Conservation (phyloP, 2,329 filamentous ascomycete species). For the Dactylellina parvicollis region DNA sequence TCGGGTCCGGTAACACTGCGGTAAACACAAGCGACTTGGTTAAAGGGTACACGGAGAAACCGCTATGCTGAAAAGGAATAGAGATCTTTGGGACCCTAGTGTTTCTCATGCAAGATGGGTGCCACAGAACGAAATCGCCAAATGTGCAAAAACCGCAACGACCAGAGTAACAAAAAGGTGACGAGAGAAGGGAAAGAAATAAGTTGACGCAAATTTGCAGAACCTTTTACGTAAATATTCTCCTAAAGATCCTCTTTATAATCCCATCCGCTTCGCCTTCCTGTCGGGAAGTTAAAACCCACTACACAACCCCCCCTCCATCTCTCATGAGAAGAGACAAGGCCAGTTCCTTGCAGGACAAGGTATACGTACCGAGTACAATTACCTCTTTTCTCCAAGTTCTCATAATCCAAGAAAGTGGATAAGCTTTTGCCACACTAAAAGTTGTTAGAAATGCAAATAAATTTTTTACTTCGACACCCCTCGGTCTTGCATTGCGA, state of each 20-base stretch:
- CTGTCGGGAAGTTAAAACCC: slow-evolving; percentile 6
- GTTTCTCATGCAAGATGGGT: too few relatives aligned
- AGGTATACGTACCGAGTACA: neutral
- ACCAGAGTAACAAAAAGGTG: neutral
- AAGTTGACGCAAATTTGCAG: neutral
- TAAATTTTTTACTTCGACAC: neutral
- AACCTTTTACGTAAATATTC: slow-evolving; percentile 51
- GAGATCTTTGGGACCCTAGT: neutral
- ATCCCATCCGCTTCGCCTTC: slow-evolving; percentile 14
- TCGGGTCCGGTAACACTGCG: too few relatives aligned
- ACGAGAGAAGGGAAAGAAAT: neutral
- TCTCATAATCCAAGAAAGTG: slow-evolving; percentile 6
- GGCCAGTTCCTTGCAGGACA: neutral
- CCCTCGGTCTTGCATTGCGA: slow-evolving; percentile 15
- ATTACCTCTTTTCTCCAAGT: neutral
- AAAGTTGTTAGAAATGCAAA: neutral
- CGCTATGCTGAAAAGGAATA: neutral
- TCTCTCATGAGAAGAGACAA: neutral
- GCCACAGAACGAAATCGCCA: neutral
- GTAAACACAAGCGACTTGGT: neutral
- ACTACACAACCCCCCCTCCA: neutral
- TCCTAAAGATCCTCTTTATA: slow-evolving; percentile 39
- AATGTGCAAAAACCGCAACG: neutral
- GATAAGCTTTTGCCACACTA: slow-evolving; percentile 36
- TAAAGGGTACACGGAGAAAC: neutral